Conservation (phyloP, 768 basidiomycete species). For the Rubroboletus satanas region DNA sequence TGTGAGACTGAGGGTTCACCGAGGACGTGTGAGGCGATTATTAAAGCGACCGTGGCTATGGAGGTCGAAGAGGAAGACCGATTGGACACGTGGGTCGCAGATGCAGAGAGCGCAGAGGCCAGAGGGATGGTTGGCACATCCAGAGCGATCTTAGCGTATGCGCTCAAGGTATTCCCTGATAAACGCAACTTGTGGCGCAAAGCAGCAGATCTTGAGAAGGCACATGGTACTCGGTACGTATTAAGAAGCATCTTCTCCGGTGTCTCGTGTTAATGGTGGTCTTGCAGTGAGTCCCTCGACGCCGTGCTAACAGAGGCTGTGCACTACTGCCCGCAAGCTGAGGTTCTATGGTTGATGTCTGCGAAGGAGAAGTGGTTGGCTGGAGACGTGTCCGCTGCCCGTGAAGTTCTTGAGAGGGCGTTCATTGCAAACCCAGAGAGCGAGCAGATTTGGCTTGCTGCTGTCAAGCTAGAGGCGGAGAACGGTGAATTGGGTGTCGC, state of each 20-base stretch:
- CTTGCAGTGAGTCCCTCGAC: conserved; percentile 68
- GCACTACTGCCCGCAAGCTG: conserved; percentile 89
- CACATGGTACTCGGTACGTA: conserved; percentile 74
- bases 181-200: conserved; percentile 81
- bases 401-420: conserved; percentile 81
- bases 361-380: conserved; percentile 96
- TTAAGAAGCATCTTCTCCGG: neutral
- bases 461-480: conserved; percentile 95
- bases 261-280: conserved; percentile 1
- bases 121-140: conserved; percentile 78
- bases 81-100: conserved; percentile 84
- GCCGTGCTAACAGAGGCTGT: conserved; percentile 81
- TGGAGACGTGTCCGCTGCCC: conserved; percentile 87
- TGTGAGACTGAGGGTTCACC: conserved; percentile 85
- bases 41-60: conserved; percentile 91
- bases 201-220: conserved; percentile 91
- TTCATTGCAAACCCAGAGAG: conserved; percentile 96
- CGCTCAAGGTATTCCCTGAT: conserved; percentile 88
- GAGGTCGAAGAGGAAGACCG: conserved; percentile 95
- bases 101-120: conserved; percentile 79
- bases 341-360: conserved; percentile 96
- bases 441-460: conserved; percentile 97
- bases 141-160: conserved; percentile 85
- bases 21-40: conserved; percentile 88
- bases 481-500: conserved; percentile 89